Percentiles rank a stretch among this genome's conserved stretches.
phyloP scores from a whole-genome alignment of 352 stramenopile genomes.

The Labyrinthula sp. region DNA sequence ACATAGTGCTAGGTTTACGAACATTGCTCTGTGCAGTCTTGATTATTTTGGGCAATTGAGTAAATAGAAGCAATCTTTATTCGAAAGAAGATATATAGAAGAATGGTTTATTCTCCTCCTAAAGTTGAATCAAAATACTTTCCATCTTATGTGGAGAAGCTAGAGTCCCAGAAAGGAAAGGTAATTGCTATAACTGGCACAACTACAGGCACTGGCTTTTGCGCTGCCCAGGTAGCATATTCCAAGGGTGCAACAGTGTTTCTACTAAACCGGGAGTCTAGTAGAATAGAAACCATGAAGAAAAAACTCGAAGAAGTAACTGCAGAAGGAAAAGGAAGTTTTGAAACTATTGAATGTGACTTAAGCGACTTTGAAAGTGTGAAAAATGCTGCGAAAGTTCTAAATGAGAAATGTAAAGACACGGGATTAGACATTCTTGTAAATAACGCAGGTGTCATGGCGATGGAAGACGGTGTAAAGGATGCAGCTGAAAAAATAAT shows the following conservation, averaged over 20 bases:
- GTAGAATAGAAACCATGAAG: slow-evolving; percentile 27
- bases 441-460: slow-evolving; percentile 38
- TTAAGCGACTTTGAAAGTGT: slow-evolving; percentile 38
- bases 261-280: slow-evolving; percentile 37
- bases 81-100: no score
- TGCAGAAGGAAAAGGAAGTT: slow-evolving; percentile 17
- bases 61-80: no score
- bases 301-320: slow-evolving; percentile 23
- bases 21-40: no score
- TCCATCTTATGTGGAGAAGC: slow-evolving; percentile 20
- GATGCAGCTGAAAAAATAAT: slow-evolving; percentile 29
- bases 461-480: slow-evolving; percentile 32
- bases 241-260: slow-evolving; percentile 34
- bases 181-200: slow-evolving; percentile 40
- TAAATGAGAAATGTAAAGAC: slow-evolving; percentile 15
- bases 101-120: no score
- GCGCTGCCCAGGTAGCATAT: slow-evolving; percentile 31
- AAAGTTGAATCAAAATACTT: no score
- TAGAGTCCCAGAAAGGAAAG: slow-evolving; percentile 38
- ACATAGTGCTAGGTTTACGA: no score
- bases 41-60: no score
- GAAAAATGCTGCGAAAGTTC: slow-evolving; percentile 30
- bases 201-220: slow-evolving; percentile 36
- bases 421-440: slow-evolving; percentile 1
- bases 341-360: slow-evolving; percentile 38